Percentiles rank a stretch among this genome's conserved stretches.
phyloP scores from a whole-genome alignment of 371 early-diverging fungal genomes.

The Saksenaea oblongispora region DNA sequence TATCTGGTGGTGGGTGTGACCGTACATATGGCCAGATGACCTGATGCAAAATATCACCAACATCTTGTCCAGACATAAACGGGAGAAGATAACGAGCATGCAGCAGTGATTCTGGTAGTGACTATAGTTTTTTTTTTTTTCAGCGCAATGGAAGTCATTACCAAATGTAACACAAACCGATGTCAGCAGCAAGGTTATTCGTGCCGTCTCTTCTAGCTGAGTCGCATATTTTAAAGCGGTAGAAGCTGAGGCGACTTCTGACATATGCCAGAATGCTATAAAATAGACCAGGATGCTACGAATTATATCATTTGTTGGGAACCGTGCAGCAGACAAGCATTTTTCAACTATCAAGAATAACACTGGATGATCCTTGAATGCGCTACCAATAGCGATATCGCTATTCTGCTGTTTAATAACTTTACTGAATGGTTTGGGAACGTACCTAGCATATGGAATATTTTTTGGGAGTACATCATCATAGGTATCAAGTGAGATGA shows the following conservation, averaged over 20 bases:
- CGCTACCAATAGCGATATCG: conserved; percentile 45
- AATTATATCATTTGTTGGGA: conserved; percentile 27
- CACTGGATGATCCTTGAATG: conserved; percentile 49
- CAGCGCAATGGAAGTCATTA: background rate
- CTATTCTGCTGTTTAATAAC: conserved; percentile 7
- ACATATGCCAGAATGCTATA: conserved; percentile 53
- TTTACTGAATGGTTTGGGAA: background rate
- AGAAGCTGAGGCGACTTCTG: conserved; percentile 28
- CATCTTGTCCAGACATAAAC: conserved; percentile 34
- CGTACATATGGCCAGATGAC: conserved; percentile 43
- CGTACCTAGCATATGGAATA: conserved; percentile 34
- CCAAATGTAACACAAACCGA: conserved; percentile 18
- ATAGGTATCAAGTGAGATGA: conserved; percentile 30
- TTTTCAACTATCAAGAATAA: conserved; percentile 39
- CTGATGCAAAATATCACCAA: conserved; percentile 35
- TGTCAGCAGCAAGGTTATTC: conserved; percentile 21
- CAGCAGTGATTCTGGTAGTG: conserved; percentile 23
- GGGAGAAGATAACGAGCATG: conserved; percentile 31
- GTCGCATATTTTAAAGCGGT: conserved; percentile 38
- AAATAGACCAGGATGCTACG: conserved; percentile 46
- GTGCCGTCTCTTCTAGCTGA: conserved; percentile 42
- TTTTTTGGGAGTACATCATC: conserved; percentile 41
- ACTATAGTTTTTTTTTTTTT: conserved; percentile 10
- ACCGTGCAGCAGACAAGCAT: conserved; percentile 17
- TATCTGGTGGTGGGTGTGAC: conserved; percentile 15